Evolutionary conservation across 2,329 filamentous ascomycete genomes (phyloP).

Genomic region (Arthrobotrys megalospora): DNA sequence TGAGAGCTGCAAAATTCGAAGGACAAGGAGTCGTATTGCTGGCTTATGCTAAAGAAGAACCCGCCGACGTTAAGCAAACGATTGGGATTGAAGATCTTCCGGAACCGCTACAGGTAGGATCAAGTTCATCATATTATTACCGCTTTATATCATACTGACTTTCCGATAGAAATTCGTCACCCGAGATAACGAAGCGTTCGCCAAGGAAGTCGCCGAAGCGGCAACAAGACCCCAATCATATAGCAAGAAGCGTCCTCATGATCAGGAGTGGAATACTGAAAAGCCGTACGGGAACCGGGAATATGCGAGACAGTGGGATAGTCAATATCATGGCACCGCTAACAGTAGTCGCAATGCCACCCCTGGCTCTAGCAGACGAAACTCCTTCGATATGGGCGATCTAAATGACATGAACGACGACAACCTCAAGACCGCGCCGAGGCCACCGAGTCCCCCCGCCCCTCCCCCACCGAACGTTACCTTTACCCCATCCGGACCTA

Average conservation of each 20-base stretch:
- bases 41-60: conserved; percentile 63
- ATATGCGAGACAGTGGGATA: conserved; percentile 41
- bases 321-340: conserved; percentile 36
- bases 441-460: conserved; percentile 51
- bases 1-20: conserved; percentile 61
- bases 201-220: conserved; percentile 57
- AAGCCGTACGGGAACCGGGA: conserved; percentile 24
- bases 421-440: conserved; percentile 29
- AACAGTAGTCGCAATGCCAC: conserved; percentile 56
- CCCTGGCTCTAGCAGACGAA: conserved; percentile 51
- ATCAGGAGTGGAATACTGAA: conserved; percentile 42
- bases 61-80: conserved; percentile 23
- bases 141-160: conserved; percentile 16
- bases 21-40: conserved; percentile 62
- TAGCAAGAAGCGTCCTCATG: conserved; percentile 39
- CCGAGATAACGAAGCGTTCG: conserved; percentile 63
- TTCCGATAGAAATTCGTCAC: conserved; percentile 61
- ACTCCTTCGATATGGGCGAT: conserved; percentile 36
- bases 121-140: background rate
- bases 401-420: conserved; percentile 23
- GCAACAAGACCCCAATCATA: conserved; percentile 32
- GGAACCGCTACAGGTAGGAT: conserved; percentile 62
- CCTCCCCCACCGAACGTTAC: conserved; percentile 4
- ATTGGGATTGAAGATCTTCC: conserved; percentile 51
- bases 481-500: conserved; percentile 8